Conservation (phyloP, 495 filamentous ascomycete species). For the Lasiosphaeria miniovina region DNA sequence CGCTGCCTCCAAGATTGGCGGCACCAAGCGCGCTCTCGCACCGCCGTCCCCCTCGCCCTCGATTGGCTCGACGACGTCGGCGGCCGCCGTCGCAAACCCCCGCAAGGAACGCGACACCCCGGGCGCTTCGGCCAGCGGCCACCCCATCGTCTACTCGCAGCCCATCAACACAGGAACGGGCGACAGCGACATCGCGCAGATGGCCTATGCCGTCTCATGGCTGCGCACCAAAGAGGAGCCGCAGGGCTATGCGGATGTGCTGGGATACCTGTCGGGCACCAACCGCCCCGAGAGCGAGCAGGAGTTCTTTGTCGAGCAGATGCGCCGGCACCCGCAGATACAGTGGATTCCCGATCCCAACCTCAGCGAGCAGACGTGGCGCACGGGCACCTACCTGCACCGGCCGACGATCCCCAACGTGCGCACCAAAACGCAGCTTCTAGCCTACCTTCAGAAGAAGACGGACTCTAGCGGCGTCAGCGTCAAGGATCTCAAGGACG, state of each 20-base stretch:
- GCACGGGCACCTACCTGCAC: conserved; percentile 69
- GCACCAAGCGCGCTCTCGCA: conserved; percentile 44
- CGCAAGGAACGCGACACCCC: conserved; percentile 53
- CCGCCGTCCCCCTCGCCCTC: conserved; percentile 39
- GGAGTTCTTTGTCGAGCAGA: conserved; percentile 41
- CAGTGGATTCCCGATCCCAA: conserved; percentile 60
- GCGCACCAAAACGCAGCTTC: conserved; percentile 66
- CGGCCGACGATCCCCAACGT: conserved; percentile 76
- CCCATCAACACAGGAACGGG: conserved; percentile 74
- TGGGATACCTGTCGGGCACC: conserved; percentile 70
- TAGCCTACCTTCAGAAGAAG: conserved; percentile 75
- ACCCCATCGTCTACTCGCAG: conserved; percentile 67
- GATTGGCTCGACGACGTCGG: conserved; percentile 47
- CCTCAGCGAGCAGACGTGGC: conserved; percentile 53
- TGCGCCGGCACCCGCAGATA: conserved; percentile 65
- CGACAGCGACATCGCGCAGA: conserved; percentile 75
- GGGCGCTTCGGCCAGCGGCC: conserved; percentile 5
- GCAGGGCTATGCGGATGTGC: conserved; percentile 67
- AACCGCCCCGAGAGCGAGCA: conserved; percentile 44
- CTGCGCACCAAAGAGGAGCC: conserved; percentile 74
- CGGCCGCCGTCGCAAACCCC: conserved; percentile 39
- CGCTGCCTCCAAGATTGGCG: conserved; percentile 46
- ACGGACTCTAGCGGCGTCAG: conserved; percentile 74
- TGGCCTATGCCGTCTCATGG: conserved; percentile 77
- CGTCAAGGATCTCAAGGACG: conserved; percentile 89